phyloP scores from a whole-genome alignment of 1,284 basidiomycete species.

The Tilletia caries region DNA sequence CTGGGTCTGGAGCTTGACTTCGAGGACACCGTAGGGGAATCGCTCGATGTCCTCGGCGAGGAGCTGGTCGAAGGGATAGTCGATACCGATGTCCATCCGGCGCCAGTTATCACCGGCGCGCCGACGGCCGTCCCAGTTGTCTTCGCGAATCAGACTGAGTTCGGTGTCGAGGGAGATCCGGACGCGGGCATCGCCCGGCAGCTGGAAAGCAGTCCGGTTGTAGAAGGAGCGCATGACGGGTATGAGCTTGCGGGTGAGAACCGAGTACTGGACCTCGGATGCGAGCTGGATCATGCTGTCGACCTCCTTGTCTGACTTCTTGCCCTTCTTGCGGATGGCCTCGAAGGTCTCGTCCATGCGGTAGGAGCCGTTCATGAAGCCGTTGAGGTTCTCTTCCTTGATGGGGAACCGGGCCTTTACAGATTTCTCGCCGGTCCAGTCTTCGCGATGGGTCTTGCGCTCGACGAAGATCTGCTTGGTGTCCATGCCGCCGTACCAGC shows the following conservation, averaged over 20 bases:
- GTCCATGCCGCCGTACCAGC: constrained; percentile 93
- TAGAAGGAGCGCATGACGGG: constrained; percentile 96
- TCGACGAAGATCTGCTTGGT: constrained; percentile 84
- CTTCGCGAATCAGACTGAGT: constrained; percentile 86
- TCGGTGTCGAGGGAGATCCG: constrained; percentile 98
- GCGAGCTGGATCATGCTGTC: constrained; percentile 95
- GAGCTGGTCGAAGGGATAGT: constrained; percentile 81
- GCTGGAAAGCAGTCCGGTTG: constrained; percentile 96
- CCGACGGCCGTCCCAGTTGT: constrained; percentile 84
- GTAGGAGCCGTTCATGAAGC: constrained; percentile 82
- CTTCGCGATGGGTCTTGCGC: constrained; percentile 96
- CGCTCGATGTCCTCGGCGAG: constrained; percentile 71
- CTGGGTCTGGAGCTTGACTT: constrained; percentile 96
- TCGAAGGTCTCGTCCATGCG: constrained; percentile 94
- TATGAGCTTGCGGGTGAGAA: constrained; percentile 75
- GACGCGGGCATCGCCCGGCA: constrained; percentile 94
- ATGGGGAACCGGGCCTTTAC: constrained; percentile 97
- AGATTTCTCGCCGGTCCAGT: constrained; percentile 99
- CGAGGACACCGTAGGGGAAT: constrained; percentile 92
- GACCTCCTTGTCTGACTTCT: constrained; percentile 88
- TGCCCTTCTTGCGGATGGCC: constrained; percentile 80
- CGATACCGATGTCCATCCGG: constrained; percentile 86
- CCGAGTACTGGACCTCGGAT: constrained; percentile 88
- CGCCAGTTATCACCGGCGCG: constrained; percentile 89
- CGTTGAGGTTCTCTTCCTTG: constrained; percentile 91